phyloP scores from a whole-genome alignment of 1,284 basidiomycete genomes.

The Sanghuangporus weigelae region DNA sequence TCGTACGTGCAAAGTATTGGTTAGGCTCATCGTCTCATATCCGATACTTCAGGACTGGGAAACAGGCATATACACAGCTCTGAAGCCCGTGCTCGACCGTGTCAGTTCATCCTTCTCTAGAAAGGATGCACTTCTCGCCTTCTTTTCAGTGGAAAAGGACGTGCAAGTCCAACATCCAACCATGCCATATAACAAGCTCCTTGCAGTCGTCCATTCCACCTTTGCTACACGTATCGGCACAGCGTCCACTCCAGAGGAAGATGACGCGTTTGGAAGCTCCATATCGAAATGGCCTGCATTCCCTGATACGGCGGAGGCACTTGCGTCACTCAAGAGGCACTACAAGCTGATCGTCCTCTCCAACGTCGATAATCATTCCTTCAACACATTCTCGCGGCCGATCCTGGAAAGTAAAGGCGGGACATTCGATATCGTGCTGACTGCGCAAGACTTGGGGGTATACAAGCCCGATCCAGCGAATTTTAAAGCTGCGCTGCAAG shows the following conservation, averaged over 20 bases:
- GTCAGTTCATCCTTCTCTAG: slow-evolving; percentile 42
- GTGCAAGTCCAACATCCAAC: slow-evolving; percentile 52
- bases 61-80: slow-evolving; percentile 48
- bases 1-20: slow-evolving; percentile 32
- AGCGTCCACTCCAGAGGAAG: slow-evolving; percentile 22
- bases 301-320: slow-evolving; percentile 57
- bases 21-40: background rate
- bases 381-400: slow-evolving; percentile 48
- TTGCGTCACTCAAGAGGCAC: slow-evolving; percentile 49
- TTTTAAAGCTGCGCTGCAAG: slow-evolving; percentile 45
- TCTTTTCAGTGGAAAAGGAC: slow-evolving; percentile 47
- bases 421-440: slow-evolving; percentile 54
- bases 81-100: slow-evolving; percentile 46
- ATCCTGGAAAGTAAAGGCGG: slow-evolving; percentile 39
- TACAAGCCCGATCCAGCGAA: slow-evolving; percentile 66
- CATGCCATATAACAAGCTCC: slow-evolving; percentile 55
- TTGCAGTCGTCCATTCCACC: slow-evolving; percentile 47
- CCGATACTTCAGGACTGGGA: slow-evolving; percentile 67
- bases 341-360: slow-evolving; percentile 69
- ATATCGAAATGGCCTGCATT: slow-evolving; percentile 60
- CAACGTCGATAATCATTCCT: slow-evolving; percentile 65
- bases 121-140: slow-evolving; percentile 48
- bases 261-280: slow-evolving; percentile 47
- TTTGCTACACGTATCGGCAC: slow-evolving; percentile 29
- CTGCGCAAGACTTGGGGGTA: slow-evolving; percentile 59